phyloP scores from a whole-genome alignment of 2,329 filamentous ascomycete species.

The Stagonosporopsis tanaceti region DNA sequence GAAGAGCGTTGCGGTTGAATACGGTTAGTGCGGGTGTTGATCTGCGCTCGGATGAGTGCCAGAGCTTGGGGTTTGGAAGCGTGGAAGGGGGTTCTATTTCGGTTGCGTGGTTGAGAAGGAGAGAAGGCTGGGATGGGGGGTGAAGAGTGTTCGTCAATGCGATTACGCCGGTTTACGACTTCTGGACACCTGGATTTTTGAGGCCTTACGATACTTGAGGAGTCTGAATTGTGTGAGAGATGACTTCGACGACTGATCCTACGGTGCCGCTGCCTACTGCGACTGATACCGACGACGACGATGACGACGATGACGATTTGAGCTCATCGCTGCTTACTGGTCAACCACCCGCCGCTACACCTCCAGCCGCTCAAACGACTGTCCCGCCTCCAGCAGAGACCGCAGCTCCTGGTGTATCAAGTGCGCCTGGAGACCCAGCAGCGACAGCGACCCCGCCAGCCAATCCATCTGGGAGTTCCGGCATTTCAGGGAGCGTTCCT shows the following conservation, averaged over 20 bases:
- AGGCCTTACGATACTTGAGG: background rate
- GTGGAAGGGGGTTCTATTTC: background rate
- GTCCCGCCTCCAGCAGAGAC: background rate
- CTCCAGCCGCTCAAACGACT: slow-evolving; percentile 11
- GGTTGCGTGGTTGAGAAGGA: background rate
- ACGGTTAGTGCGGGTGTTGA: background rate
- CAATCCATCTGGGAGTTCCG: background rate
- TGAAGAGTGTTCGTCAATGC: background rate
- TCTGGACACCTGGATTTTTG: background rate
- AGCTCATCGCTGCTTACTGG: slow-evolving; percentile 4
- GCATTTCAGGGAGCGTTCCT: background rate
- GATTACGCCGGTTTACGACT: background rate
- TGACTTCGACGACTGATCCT: slow-evolving; percentile 22
- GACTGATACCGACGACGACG: slow-evolving; percentile 23
- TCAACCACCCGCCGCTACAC: slow-evolving; percentile 7
- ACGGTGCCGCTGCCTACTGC: slow-evolving; percentile 20
- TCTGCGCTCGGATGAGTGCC: background rate
- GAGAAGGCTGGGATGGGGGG: background rate
- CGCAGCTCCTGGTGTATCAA: background rate
- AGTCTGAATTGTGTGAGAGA: background rate
- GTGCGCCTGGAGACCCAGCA: background rate
- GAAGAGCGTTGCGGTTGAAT: background rate
- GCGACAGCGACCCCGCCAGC: background rate
- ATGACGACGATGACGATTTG: slow-evolving; percentile 19
- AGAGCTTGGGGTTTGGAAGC: background rate